These are phyloP conservation scores for Pisolithus thermaeus DNA, from an alignment of 1,284 basidiomycete species.

Conservation along the genomic window DNA sequence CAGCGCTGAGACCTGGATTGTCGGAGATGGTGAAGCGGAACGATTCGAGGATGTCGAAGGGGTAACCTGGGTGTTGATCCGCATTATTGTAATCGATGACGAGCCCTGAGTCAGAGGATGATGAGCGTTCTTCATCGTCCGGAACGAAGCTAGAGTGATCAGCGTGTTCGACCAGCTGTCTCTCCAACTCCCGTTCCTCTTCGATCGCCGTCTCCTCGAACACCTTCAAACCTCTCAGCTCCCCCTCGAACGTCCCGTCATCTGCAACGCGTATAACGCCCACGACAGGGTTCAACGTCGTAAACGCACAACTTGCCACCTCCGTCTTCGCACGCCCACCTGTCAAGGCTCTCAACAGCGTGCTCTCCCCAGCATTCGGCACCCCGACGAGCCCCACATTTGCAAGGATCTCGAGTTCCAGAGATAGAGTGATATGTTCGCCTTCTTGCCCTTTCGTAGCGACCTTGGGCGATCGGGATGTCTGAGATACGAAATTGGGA, in stretches of 20 bases:
- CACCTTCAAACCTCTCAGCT: constrained; percentile 42
- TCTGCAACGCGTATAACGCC: constrained; percentile 84
- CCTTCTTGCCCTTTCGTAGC: constrained; percentile 79
- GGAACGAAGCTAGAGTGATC: neutral
- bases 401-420: constrained; percentile 94
- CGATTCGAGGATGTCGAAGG: constrained; percentile 52
- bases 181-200: constrained; percentile 37
- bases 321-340: constrained; percentile 80
- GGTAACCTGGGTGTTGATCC: neutral
- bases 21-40: constrained; percentile 95
- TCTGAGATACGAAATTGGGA: constrained; percentile 69
- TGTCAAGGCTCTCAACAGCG: constrained; percentile 85
- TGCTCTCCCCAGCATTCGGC: constrained; percentile 92
- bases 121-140: neutral
- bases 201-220: constrained; percentile 73
- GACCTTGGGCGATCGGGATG: constrained; percentile 76
- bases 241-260: constrained; percentile 73
- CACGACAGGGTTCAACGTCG: constrained; percentile 93
- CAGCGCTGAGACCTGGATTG: constrained; percentile 88
- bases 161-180: neutral
- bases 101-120: neutral
- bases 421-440: constrained; percentile 73
- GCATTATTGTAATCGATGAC: too few species aligned
- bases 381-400: constrained; percentile 95
- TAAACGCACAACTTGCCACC: constrained; percentile 91